Evolutionary conservation across 345 rosid species (phyloP).

Genomic region (Eucalyptus shirleyi): DNA sequence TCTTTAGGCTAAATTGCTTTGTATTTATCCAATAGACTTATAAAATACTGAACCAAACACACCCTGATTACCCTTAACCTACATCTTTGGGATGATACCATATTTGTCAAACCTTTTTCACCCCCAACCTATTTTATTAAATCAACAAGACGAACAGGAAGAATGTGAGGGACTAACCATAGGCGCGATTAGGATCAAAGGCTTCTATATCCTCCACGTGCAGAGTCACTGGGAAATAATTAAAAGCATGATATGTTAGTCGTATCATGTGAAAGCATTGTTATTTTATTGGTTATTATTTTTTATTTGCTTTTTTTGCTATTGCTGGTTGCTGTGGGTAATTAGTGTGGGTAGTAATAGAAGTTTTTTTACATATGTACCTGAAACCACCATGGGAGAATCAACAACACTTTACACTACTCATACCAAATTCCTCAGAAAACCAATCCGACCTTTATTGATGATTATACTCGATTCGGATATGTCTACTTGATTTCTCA

Average conservation of each 20-base stretch:
- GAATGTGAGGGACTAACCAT: constrained; percentile 20
- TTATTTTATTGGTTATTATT: too few relatives aligned
- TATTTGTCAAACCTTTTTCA: background rate
- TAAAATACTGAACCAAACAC: accelerated
- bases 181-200: constrained; percentile 53
- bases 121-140: background rate
- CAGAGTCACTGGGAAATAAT: constrained; percentile 64
- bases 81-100: background rate
- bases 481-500: too few relatives aligned
- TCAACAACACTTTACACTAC: background rate
- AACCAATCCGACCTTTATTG: background rate
- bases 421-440: background rate
- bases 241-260: constrained; percentile 61
- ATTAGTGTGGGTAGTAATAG: too few relatives aligned
- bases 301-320: too few relatives aligned
- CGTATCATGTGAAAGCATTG: too few relatives aligned
- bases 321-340: too few relatives aligned
- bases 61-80: background rate
- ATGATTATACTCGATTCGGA: too few relatives aligned
- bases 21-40: accelerated
- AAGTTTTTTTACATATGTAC: constrained; percentile 59
- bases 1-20: accelerated
- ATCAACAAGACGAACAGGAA: background rate
- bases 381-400: constrained; percentile 16
- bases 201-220: constrained; percentile 63